These are phyloP conservation scores for Immersiporthe knoxdaviesiana DNA, from an alignment of 2,329 filamentous ascomycete species.

Conservation along the genomic window DNA sequence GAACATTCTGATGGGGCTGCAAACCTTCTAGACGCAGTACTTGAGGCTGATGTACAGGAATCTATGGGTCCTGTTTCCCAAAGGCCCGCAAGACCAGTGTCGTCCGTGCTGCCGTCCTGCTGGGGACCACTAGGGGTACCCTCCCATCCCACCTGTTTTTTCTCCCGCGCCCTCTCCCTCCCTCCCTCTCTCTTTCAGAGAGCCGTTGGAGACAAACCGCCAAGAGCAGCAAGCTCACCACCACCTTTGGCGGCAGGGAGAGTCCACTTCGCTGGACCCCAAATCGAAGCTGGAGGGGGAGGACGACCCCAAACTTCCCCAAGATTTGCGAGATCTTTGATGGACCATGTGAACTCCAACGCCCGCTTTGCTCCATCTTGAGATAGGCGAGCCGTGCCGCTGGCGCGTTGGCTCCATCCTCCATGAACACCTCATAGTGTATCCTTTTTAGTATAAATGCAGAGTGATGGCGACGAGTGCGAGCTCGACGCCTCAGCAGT, in stretches of 20 bases:
- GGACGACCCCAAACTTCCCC: constrained; percentile 28
- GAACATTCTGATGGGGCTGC: constrained; percentile 26
- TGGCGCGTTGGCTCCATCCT: constrained; percentile 27
- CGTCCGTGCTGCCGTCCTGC: constrained; percentile 27
- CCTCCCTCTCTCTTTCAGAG: no score
- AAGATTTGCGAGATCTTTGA: constrained; percentile 29
- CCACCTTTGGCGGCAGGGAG: constrained; percentile 16
- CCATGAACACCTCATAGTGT: constrained; percentile 8
- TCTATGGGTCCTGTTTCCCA: constrained; percentile 21
- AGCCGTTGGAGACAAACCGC: constrained; percentile 26
- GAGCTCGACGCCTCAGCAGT: neutral
- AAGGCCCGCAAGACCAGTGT: constrained; percentile 20
- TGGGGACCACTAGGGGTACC: constrained; percentile 22
- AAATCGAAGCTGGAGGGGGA: constrained; percentile 23
- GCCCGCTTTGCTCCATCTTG: constrained; percentile 26
- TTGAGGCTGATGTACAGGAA: constrained; percentile 25
- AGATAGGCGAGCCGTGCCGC: constrained; percentile 30
- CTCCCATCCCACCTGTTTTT: neutral
- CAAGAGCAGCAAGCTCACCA: constrained; percentile 14
- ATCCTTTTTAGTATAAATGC: neutral
- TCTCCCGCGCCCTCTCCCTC: constrained; percentile 2
- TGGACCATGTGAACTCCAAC: constrained; percentile 26
- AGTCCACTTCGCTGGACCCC: constrained; percentile 29
- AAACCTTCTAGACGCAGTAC: constrained; percentile 28
- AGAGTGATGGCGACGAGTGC: neutral